phyloP scores from a whole-genome alignment of 2,329 filamentous ascomycete species.

The Xylaria sp. region DNA sequence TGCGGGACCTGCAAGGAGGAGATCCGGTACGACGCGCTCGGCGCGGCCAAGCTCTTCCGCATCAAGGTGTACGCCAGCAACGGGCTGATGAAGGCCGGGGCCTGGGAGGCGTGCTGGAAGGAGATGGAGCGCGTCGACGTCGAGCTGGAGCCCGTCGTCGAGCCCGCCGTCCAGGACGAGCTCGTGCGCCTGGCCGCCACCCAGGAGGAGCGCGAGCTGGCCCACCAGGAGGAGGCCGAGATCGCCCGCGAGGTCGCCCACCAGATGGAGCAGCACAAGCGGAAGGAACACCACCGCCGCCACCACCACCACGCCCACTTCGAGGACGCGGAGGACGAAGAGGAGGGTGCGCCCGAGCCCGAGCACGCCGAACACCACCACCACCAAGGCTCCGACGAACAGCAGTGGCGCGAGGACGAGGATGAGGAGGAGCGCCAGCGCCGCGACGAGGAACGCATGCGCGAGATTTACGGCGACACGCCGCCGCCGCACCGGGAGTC shows the following conservation, averaged over 20 bases:
- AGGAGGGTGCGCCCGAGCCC: constrained; percentile 10
- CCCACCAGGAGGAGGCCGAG: constrained; percentile 36
- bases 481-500: constrained; percentile 17
- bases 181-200: constrained; percentile 58
- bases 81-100: constrained; percentile 86
- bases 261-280: constrained; percentile 40
- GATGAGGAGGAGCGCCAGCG: constrained; percentile 41
- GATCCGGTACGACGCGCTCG: constrained; percentile 57
- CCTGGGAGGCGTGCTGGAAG: constrained; percentile 91
- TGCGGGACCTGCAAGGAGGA: constrained; percentile 59
- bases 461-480: constrained; percentile 57
- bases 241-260: constrained; percentile 39
- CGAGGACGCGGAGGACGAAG: too few relatives aligned
- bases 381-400: constrained; percentile 26
- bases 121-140: constrained; percentile 99
- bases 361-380: constrained; percentile 27
- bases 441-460: constrained; percentile 53
- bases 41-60: constrained; percentile 64
- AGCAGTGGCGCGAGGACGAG: constrained; percentile 48
- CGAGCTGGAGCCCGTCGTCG: constrained; percentile 78
- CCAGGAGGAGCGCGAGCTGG: constrained; percentile 43
- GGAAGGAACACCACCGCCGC: constrained; percentile 28
- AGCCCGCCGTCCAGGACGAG: constrained; percentile 59
- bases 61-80: constrained; percentile 94
- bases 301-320: constrained; percentile 19